Evolutionary conservation across 2,329 filamentous ascomycete genomes (phyloP), one percentile per base, ranked within the genome.

Genomic region (Aureobasidium leucospermi): DNA sequence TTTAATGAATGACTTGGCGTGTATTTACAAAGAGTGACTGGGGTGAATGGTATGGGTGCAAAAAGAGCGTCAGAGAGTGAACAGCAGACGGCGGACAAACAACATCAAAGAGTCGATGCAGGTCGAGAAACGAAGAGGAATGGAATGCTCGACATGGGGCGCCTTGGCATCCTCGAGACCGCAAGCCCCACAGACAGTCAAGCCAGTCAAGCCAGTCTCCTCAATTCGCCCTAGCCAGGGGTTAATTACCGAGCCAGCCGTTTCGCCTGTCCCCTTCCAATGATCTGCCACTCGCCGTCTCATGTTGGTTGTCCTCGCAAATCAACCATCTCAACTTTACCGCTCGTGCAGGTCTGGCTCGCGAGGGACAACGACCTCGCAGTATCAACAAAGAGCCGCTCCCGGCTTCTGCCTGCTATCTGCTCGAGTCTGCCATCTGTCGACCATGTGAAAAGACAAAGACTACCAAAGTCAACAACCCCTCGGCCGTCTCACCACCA

Each of bases 1-100:
- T 16, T 47, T 11, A 47, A 53, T 8, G 47, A 51, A 42, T 46
- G 47, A 39, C 28, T 55, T 46, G 42, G 47, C 41, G 49, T 46
- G 38, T 65, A 65, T 67, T 58, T 65, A 64, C 62, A 66, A 65
- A 41, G 64, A 67, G 58, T 58, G 64, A 66, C 63, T 66, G 59
- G 19, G 60, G 64, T 65, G 32, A 64, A 45, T n/a, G 41, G 52
- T 45, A 57, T 36, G 8, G 19, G 39, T 19, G 28, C 10, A 42
- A 43, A 59, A 52, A n/a, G 57, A 59, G 57, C 39, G 57, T 43
- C 43, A 23, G 43, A 36, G 45, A 10, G 45, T n/a, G 47, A n/a
- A 36, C 36, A 53, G 31, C 47, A 39, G 36, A 48, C 23, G 49
- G 43, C 31, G 56, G 34, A 29, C 39, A 57, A 52, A 45, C 39